Evolutionary conservation across 1,139 yeast species (phyloP), one percentile per base, ranked within the genome.

Genomic region (Schwanniomyces etchellsii): DNA sequence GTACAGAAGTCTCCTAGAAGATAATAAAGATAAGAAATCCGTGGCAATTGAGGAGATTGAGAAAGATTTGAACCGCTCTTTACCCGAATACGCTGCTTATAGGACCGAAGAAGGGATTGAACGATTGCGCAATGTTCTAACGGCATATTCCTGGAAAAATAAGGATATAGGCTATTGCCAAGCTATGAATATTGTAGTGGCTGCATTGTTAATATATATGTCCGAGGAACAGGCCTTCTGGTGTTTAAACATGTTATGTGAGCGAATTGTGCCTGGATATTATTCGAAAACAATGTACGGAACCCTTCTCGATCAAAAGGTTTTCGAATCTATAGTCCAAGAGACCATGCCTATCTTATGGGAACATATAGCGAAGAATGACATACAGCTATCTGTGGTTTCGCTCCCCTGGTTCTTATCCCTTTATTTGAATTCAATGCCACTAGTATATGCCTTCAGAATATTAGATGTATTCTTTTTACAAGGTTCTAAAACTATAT

Each of bases 221-320:
- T 82, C 94, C 5, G 98, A 93, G 54, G 98, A 91, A 42, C 98
- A 93, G 55, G 97, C 96, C 0, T 93, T 88, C 50, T 93, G 97
- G 97, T 75, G 93, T 35, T 64, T 93, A 36, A 75, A 80, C 35
- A 72, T 75, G n/a, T 57, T 93, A 4, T 88, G 96, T 60, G 95
- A 88, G 38, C 70, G 77, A 27, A 72, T 84, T 36, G 83, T 89
- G 3, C 97, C 98, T 0, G 98, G 98, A 0, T 93, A 93, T 54
- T 93, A 93, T 51, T 89, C 97, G 3, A 86, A 81, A 47, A 91
- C 97, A 2, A 93, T 93, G 99, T 91, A 89, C 48, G 99, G 99
- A 15, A 91, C 96, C 0, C 62, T 93, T 23, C 62, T 93, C 24
- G 99, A 93, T 51, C 99, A 93, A 57, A 76, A 79, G 43, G 98